Evolutionary conservation across 805 yeast species (phyloP).

Genomic region (Wilhelminamyces savonicus): DNA sequence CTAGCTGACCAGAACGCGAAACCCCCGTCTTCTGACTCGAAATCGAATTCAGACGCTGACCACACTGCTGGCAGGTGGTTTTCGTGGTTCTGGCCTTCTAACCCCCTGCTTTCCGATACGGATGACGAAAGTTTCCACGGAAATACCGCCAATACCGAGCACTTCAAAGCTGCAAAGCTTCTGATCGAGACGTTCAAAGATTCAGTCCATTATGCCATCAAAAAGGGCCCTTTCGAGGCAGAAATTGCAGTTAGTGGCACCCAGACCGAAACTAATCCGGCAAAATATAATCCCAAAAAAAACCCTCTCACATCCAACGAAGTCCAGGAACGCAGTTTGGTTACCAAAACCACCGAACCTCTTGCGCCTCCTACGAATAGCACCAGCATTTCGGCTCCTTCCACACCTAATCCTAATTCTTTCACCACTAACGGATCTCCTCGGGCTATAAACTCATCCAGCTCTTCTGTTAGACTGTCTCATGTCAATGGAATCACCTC

Average conservation of each 20-base stretch:
- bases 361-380: not conserved
- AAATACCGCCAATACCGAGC: constrained; percentile 15
- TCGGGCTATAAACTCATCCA: too few relatives aligned
- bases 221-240: constrained; percentile 6
- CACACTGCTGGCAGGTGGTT: constrained; percentile 12
- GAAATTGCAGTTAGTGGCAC: constrained; percentile 33
- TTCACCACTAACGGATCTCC: too few relatives aligned
- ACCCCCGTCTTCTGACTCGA: too few relatives aligned
- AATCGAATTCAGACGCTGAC: too few relatives aligned
- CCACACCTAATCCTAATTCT: too few relatives aligned
- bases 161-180: constrained; percentile 23
- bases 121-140: constrained; percentile 14
- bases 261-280: constrained; percentile 26
- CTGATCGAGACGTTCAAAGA: constrained; percentile 29
- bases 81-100: constrained; percentile 16
- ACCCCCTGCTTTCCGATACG: constrained; percentile 5
- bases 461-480: too few relatives aligned
- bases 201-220: constrained; percentile 28
- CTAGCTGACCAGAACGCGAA: not conserved
- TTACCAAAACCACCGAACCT: constrained; percentile 1
- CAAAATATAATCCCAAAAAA: constrained; percentile 21
- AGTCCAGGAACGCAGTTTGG: constrained; percentile 22
- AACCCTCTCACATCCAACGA: constrained; percentile 31
- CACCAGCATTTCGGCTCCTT: not conserved
- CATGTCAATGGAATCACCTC: too few relatives aligned